Evolutionary conservation across 495 filamentous ascomycete genomes (phyloP), one percentile per base, ranked within the genome.

Genomic region (Evernia prunastri): DNA sequence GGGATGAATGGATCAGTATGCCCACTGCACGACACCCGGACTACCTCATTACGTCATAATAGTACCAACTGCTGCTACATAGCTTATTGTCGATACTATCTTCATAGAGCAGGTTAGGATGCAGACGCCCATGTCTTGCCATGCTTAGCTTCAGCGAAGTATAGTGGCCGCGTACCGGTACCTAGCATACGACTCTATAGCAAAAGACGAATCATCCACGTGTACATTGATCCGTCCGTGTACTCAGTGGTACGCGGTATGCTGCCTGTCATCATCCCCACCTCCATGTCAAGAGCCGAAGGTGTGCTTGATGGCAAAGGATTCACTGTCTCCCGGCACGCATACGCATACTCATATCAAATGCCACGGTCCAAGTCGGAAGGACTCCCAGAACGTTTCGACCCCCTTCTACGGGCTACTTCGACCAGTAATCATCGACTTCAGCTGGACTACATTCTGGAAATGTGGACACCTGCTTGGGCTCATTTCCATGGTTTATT

Each of bases 31-130:
- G 25, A 66, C 68, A 69, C 60, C 66, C 62, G 73, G 71, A 70
- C 65, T 71, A 67, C 70, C 40, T 64, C 62, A 45, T 43, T 61
- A 47, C 63, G 56, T 53, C 60, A 59, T 42, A 37, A 59, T 59
- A 59, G 56, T 40, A 59, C 56, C 58, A 51, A 73, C 80, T 74
- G 77, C 81, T 82, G 78, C 81, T 82, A 81, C 79, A 81, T 84
- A 85, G 83, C 83, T 81, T 84, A 78, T 78, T 84, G 78, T 84
- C 80, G 82, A 83, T 83, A 84, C 79, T 68, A 80, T 78, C 75
- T 83, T 84, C 77, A 83, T 85, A 85, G 80, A 81, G 75, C 82
- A 81, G 77, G 79, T 74, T 78, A 79, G 76, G 77, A 79, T 75
- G 71, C 79, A 81, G 77, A 76, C 68, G 69, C 71, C 53, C 49